These are phyloP conservation scores for Sarocladium kiliense DNA, from an alignment of 2,329 filamentous ascomycete species.

Conservation along the genomic window DNA sequence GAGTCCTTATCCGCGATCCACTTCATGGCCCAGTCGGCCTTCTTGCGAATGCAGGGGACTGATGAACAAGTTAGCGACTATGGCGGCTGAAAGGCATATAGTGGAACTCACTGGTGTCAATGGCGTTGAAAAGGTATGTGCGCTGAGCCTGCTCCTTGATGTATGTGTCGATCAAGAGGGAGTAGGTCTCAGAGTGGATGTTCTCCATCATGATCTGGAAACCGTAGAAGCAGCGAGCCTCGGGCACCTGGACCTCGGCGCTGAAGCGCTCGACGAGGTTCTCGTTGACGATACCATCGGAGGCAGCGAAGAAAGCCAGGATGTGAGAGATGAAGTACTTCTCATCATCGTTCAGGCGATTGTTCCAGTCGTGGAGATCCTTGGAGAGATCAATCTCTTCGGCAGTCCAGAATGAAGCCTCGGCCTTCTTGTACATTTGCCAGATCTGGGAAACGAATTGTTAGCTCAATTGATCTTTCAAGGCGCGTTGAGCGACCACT, in stretches of 20 bases:
- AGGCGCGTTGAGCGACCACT: constrained; percentile 38
- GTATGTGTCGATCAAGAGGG: constrained; percentile 96
- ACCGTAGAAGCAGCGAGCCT: constrained; percentile 99
- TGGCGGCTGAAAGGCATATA: constrained; percentile 9
- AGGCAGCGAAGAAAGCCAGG: constrained; percentile 97
- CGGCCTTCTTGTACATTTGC: constrained; percentile 99
- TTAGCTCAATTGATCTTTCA: constrained; percentile 30
- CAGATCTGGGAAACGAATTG: constrained; percentile 64
- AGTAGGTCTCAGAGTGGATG: constrained; percentile 99
- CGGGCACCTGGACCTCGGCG: constrained; percentile 91
- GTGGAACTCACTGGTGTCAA: constrained; percentile 73
- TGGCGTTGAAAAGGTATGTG: constrained; percentile 93
- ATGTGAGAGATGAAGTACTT: constrained; percentile 98
- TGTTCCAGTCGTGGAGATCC: constrained; percentile 99
- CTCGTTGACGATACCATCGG: constrained; percentile 98
- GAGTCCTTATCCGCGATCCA: constrained; percentile 95
- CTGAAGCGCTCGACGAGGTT: constrained; percentile 98
- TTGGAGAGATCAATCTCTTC: constrained; percentile 99
- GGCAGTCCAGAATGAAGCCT: constrained; percentile 99
- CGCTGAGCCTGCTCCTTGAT: constrained; percentile 97
- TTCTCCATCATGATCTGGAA: constrained; percentile 99
- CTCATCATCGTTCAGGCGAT: constrained; percentile 93
- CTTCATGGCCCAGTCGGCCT: constrained; percentile 93
- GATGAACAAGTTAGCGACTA: constrained; percentile 15
- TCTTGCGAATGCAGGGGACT: constrained; percentile 96